Percentiles rank a stretch among this genome's conserved stretches.
Evolutionary conservation across 805 yeast genomes (phyloP).

Genomic region (Sugiyamaella qingdaonensis): DNA sequence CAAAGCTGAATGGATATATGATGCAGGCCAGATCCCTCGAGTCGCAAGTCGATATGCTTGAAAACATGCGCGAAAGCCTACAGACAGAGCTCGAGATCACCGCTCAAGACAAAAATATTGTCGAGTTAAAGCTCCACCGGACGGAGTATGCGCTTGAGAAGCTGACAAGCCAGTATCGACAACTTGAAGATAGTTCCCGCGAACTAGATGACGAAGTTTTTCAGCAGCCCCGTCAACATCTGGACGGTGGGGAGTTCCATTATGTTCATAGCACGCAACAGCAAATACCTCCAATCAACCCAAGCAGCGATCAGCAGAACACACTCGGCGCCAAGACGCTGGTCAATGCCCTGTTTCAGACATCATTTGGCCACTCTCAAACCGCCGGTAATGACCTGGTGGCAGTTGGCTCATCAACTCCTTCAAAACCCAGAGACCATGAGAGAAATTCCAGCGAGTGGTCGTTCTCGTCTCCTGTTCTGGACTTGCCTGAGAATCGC

Average conservation of each 20-base stretch:
- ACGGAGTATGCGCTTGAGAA: conserved; percentile 17
- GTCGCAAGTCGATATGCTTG: conserved; percentile 16
- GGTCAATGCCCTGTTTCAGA: neutral
- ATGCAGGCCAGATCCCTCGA: conserved; percentile 18
- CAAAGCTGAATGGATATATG: conserved; percentile 13
- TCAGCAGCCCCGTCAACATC: too few relatives aligned
- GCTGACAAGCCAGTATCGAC: conserved; percentile 16
- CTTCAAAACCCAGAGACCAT: neutral
- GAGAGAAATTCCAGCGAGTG: neutral
- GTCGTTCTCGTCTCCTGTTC: neutral
- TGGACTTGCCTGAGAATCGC: neutral
- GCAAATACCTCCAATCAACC: neutral
- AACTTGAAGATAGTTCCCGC: conserved; percentile 12
- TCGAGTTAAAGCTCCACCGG: conserved; percentile 17
- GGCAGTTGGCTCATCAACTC: neutral
- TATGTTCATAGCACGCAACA: neutral
- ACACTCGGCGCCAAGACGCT: neutral
- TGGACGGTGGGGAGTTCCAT: neutral
- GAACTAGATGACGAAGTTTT: neutral
- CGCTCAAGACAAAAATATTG: conserved; percentile 13
- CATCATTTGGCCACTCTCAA: neutral
- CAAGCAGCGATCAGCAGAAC: neutral
- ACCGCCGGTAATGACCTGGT: neutral
- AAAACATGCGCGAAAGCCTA: conserved; percentile 14
- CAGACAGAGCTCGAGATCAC: conserved; percentile 16